These are phyloP conservation scores for Salix exigua DNA, from an alignment of 345 rosid genomes.

Conservation along the genomic window DNA sequence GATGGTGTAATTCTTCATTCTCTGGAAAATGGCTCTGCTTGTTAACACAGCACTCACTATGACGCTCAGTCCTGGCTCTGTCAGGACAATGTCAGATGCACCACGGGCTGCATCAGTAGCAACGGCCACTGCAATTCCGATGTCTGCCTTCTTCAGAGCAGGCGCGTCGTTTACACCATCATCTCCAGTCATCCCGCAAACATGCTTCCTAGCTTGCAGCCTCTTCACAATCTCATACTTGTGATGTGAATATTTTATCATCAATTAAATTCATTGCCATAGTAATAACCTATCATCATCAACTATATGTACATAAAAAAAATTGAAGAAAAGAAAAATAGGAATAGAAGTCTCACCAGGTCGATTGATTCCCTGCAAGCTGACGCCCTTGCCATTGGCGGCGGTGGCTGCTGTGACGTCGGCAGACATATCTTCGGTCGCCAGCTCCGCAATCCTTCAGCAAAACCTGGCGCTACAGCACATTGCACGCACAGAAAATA, in stretches of 20 bases:
- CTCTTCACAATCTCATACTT: constrained; percentile 90
- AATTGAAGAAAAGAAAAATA: neutral
- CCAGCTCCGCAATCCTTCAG: neutral
- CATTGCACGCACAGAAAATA: neutral
- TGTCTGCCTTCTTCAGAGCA: constrained; percentile 89
- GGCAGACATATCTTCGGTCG: neutral
- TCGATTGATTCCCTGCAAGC: constrained; percentile 28
- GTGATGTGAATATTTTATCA: constrained; percentile 49
- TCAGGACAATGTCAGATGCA: constrained; percentile 89
- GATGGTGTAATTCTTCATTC: constrained; percentile 97
- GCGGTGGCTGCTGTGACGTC: neutral
- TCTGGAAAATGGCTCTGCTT: constrained; percentile 90
- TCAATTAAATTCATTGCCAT: constrained; percentile 8
- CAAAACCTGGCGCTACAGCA: neutral
- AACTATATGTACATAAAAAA: neutral
- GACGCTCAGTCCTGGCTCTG: constrained; percentile 94
- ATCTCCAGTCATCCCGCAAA: constrained; percentile 97
- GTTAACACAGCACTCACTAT: constrained; percentile 91
- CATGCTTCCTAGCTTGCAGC: constrained; percentile 80
- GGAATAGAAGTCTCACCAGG: constrained; percentile 5
- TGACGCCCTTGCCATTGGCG: neutral
- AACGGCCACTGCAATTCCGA: constrained; percentile 95
- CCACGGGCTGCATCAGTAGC: constrained; percentile 94
- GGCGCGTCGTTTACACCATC: constrained; percentile 99
- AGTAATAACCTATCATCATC: neutral